Evolutionary conservation across 2,329 filamentous ascomycete genomes (phyloP).

Genomic region (Hymenoscyphus fraxineus): DNA sequence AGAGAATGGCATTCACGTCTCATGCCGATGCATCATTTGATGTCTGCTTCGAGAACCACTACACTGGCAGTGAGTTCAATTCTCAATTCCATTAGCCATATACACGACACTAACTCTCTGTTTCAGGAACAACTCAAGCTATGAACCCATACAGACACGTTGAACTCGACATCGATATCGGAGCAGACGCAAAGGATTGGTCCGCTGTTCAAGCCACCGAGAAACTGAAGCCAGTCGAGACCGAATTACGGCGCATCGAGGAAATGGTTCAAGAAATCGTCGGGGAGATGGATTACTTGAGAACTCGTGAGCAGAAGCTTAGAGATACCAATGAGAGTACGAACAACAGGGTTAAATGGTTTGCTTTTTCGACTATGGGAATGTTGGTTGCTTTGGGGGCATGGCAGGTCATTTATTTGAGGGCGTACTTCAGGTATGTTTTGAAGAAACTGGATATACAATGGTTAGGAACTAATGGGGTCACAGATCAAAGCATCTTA

Average conservation of each 20-base stretch:
- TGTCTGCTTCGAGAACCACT: slow-evolving; percentile 89
- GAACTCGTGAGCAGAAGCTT: slow-evolving; percentile 85
- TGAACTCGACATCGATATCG: slow-evolving; percentile 38
- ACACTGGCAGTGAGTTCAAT: slow-evolving; percentile 60
- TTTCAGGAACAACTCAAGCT: too few relatives aligned
- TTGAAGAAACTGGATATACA: slow-evolving; percentile 6
- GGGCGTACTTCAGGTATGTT: slow-evolving; percentile 85
- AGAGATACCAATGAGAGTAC: slow-evolving; percentile 99
- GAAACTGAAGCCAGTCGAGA: slow-evolving; percentile 97
- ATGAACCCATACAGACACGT: slow-evolving; percentile 64
- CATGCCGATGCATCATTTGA: slow-evolving; percentile 90
- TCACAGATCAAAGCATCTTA: slow-evolving; percentile 64
- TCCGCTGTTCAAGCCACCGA: slow-evolving; percentile 91
- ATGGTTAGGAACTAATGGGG: slow-evolving; percentile 17
- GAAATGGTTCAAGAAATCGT: slow-evolving; percentile 89
- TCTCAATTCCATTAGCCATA: neutral
- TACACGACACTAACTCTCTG: slow-evolving; percentile 7
- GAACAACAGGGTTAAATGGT: slow-evolving; percentile 98
- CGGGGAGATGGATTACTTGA: slow-evolving; percentile 92
- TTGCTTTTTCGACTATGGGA: slow-evolving; percentile 88
- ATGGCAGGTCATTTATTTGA: slow-evolving; percentile 97
- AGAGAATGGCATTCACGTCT: slow-evolving; percentile 86
- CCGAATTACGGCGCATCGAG: slow-evolving; percentile 87
- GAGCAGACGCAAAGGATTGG: slow-evolving; percentile 80
- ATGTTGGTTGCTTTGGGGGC: slow-evolving; percentile 83